Evolutionary conservation across 345 rosid species (phyloP), one percentile per base, ranked within the genome.

Genomic region (Salix purpurea): DNA sequence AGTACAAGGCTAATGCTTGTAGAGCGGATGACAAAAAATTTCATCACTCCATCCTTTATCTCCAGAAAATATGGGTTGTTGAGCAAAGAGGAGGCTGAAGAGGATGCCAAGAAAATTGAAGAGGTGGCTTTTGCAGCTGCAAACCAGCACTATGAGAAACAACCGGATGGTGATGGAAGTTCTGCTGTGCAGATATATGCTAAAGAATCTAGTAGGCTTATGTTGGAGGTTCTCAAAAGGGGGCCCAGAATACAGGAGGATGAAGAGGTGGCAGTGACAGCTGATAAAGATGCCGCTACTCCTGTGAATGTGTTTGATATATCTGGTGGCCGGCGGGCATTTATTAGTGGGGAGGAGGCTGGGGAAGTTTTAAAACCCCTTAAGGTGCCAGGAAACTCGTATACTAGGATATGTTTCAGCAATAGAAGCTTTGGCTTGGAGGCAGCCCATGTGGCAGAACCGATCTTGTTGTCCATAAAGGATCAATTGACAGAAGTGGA

Each of bases 101-200:
- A 89, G 50, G 85, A 84, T 80, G 97, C 97, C 2, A 87, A 85
- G 73, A 78, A 84, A 74, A 95, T 95, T 62, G 99, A 95, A 77
- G 89, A 91, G 69, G 7, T 76, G 54, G 93, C 94, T 62, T 95
- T 89, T 69, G 69, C 78, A 50, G 79, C 84, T 23, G 93, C 97
- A 15, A 83, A 86, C 78, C 90, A 86, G 71, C 97, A 90, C 81
- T 90, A 89, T 76, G 97, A 90, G 80, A 90, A 87, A 71, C 94
- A 95, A 71, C 99, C 96, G 40, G 99, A 95, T 72, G 99, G 97
- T 71, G 97, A 93, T 84, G 97, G 99, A 58, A 86, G 93, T 79
- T 90, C 93, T 62, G 97, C 99, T 64, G 96, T 95, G 40, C 97
- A 93, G 90, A 92, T 93, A 74, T 95, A 95, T 84, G 97, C 99